phyloP scores from a whole-genome alignment of 257 asterid species.

The Capsicum chinense region DNA sequence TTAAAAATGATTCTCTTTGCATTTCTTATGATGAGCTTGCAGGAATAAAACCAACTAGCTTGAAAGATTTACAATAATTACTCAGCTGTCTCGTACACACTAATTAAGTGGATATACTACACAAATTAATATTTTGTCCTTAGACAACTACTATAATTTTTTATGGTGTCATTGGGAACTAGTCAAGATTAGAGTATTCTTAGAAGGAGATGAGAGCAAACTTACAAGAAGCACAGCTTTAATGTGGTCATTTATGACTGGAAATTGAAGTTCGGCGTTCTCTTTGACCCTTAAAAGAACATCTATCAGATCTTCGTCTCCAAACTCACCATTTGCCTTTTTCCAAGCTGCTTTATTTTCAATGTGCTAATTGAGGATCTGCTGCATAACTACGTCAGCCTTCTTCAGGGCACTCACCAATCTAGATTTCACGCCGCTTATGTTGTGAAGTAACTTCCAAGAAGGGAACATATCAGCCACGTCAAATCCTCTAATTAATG shows the following conservation, averaged over 20 bases:
- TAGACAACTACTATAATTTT: too few species aligned
- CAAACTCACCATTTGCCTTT: not conserved
- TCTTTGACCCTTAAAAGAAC: not conserved
- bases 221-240: not conserved
- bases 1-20: too few species aligned
- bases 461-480: not conserved
- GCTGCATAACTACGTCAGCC: not conserved
- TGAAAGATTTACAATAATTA: too few species aligned
- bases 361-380: not conserved
- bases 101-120: too few species aligned
- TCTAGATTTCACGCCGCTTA: not conserved
- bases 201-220: not conserved
- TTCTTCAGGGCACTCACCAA: not conserved
- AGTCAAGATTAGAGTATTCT: too few species aligned
- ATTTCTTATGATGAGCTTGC: too few species aligned
- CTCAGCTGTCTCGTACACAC: too few species aligned
- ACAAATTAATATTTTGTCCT: too few species aligned
- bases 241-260: not conserved
- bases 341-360: not conserved
- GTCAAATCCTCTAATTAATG: not conserved
- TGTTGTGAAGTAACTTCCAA: not conserved
- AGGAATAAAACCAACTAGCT: too few species aligned
- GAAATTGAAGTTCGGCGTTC: not conserved
- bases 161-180: too few species aligned
- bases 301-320: not conserved